These are phyloP conservation scores for Aspergillus quadrilineatus DNA, from an alignment of 2,329 filamentous ascomycete species.

Conservation along the genomic window DNA sequence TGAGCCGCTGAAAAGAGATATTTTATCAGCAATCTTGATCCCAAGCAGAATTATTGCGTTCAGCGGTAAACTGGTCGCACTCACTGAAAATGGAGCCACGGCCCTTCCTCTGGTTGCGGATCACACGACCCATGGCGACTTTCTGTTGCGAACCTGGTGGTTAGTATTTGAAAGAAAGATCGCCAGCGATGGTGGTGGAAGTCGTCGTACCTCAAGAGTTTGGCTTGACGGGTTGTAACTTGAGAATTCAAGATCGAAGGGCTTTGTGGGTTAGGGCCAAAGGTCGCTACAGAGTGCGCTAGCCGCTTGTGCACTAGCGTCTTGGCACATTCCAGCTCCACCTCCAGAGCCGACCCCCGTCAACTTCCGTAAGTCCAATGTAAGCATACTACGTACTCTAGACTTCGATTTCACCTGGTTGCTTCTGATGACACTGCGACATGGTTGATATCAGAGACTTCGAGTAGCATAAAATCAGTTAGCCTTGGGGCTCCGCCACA, in stretches of 20 bases:
- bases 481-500: not conserved
- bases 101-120: conserved; percentile 75
- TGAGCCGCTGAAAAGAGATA: conserved; percentile 61
- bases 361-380: not conserved
- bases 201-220: conserved; percentile 45
- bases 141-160: conserved; percentile 35
- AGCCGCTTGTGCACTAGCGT: conserved; percentile 39
- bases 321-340: conserved; percentile 8
- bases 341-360: not conserved
- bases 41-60: conserved; percentile 15
- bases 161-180: conserved; percentile 37
- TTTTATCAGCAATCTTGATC: conserved; percentile 34
- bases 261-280: conserved; percentile 47
- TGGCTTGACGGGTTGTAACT: conserved; percentile 43
- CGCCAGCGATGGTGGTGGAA: conserved; percentile 32
- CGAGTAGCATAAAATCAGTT: not conserved
- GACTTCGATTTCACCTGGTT: not conserved
- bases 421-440: not conserved
- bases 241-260: conserved; percentile 42
- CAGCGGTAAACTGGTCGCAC: conserved; percentile 45
- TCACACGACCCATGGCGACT: conserved; percentile 65
- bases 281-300: conserved; percentile 42
- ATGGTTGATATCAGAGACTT: not conserved
- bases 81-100: conserved; percentile 75
- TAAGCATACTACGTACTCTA: not conserved